These are phyloP conservation scores for Kwoniella heveanensis DNA, from an alignment of 768 basidiomycete genomes.

Conservation along the genomic window DNA sequence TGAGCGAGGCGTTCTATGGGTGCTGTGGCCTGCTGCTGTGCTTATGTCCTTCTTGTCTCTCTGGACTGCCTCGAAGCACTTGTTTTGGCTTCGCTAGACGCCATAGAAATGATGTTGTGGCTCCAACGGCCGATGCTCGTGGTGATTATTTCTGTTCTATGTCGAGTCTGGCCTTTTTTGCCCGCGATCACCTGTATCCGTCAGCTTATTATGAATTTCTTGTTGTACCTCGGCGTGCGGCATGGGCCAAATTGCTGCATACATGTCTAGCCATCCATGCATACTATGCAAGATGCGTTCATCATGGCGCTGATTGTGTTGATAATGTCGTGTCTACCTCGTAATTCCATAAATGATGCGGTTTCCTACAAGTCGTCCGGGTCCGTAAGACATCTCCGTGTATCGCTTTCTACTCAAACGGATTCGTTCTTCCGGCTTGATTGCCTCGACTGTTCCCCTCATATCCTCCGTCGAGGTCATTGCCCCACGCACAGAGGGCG, in stretches of 20 bases:
- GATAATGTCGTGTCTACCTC: neutral
- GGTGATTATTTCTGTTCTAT: no score
- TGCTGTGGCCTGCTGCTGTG: slow-evolving; percentile 42
- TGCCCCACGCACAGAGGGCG: slow-evolving; percentile 55
- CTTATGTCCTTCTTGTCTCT: slow-evolving; percentile 35
- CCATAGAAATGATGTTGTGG: no score
- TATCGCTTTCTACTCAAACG: slow-evolving; percentile 43
- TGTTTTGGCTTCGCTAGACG: neutral
- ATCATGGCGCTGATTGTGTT: neutral
- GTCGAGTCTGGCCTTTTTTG: no score
- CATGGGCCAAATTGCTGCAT: no score
- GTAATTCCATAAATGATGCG: neutral
- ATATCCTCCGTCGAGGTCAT: slow-evolving; percentile 52
- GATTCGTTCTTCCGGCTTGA: slow-evolving; percentile 54
- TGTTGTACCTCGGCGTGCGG: no score
- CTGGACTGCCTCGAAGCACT: neutral
- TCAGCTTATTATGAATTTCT: no score
- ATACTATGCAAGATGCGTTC: neutral
- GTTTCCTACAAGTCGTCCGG: neutral
- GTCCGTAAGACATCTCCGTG: neutral
- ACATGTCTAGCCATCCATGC: neutral
- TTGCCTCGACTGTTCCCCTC: slow-evolving; percentile 39
- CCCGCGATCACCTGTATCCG: no score
- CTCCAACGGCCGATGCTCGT: no score
- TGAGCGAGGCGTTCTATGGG: slow-evolving; percentile 34